These are phyloP conservation scores for Ogataea henricii DNA, from an alignment of 805 yeast genomes.

Conservation along the genomic window DNA sequence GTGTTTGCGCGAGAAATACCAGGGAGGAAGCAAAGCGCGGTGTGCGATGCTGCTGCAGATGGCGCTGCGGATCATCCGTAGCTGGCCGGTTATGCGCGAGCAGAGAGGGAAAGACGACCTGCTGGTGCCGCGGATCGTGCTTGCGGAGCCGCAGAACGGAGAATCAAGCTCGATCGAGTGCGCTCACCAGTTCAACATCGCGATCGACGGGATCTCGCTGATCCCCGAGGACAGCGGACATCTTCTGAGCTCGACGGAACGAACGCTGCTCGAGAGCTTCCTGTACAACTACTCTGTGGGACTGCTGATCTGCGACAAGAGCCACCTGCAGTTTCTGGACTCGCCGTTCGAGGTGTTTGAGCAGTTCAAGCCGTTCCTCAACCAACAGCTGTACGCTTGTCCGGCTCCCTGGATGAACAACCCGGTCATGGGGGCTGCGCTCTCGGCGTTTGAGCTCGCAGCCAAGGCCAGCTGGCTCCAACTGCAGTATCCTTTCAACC, in stretches of 20 bases:
- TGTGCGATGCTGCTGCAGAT: slow-evolving; percentile 36
- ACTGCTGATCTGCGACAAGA: slow-evolving; percentile 34
- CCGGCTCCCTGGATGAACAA: slow-evolving; percentile 41
- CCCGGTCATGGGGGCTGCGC: slow-evolving; percentile 42
- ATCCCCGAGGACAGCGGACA: neutral
- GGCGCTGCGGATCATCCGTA: slow-evolving; percentile 37
- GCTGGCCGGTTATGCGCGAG: slow-evolving; percentile 21
- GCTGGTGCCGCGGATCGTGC: neutral
- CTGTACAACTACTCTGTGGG: slow-evolving; percentile 43
- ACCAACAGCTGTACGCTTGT: slow-evolving; percentile 36
- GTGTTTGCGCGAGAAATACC: slow-evolving; percentile 40
- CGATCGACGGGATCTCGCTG: slow-evolving; percentile 2
- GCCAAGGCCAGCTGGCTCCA: slow-evolving; percentile 41
- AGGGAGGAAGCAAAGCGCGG: slow-evolving; percentile 28
- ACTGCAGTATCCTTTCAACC: slow-evolving; percentile 17
- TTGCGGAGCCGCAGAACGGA: neutral
- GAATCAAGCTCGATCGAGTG: neutral
- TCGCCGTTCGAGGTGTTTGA: slow-evolving; percentile 42
- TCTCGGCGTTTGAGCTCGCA: slow-evolving; percentile 37
- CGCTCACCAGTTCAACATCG: neutral
- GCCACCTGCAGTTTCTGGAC: slow-evolving; percentile 34
- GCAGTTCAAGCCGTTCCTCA: slow-evolving; percentile 33
- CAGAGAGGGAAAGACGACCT: neutral
- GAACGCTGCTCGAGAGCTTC: slow-evolving; percentile 45
- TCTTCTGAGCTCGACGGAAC: slow-evolving; percentile 20